A percentile compares a stretch with the other conserved stretches of the same genome.
Evolutionary conservation across 2,329 filamentous ascomycete species (phyloP).

Genomic region (Pseudocercospora fijiensis): DNA sequence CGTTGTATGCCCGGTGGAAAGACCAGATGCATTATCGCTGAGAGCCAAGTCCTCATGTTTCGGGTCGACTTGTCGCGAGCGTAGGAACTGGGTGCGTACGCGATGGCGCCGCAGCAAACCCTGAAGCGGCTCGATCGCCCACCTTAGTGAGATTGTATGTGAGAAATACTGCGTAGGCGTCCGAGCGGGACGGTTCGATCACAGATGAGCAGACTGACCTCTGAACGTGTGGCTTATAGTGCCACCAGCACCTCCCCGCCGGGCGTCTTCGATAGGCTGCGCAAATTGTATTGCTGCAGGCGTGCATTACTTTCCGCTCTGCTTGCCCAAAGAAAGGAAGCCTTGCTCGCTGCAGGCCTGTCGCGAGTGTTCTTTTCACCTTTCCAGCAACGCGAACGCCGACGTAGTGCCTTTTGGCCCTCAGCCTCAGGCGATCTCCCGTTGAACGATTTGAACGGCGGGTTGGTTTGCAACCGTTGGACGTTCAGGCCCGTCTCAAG

Average conservation of each 20-base stretch:
- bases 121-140: constrained; percentile 21
- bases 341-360: constrained; percentile 5
- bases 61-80: constrained; percentile 12
- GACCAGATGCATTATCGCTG: constrained; percentile 17
- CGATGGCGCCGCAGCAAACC: constrained; percentile 9
- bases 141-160: constrained; percentile 23
- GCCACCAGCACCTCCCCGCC: constrained; percentile 17
- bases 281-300: constrained; percentile 18
- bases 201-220: constrained; percentile 16
- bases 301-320: constrained; percentile 21
- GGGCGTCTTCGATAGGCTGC: constrained; percentile 19
- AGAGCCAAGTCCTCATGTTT: constrained; percentile 15
- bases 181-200: constrained; percentile 23
- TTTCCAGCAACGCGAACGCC: neutral
- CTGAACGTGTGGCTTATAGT: constrained; percentile 19
- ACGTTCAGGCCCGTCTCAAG: neutral
- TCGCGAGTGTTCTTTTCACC: neutral
- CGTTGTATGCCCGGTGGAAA: constrained; percentile 12
- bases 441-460: neutral
- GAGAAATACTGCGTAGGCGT: constrained; percentile 25
- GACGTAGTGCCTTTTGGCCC: constrained; percentile 1
- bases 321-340: constrained; percentile 13
- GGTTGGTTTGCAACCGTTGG: neutral
- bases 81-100: constrained; percentile 11
- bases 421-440: neutral